These are phyloP conservation scores for Penicillium coprophilum DNA, from an alignment of 495 filamentous ascomycete genomes.

Conservation along the genomic window DNA sequence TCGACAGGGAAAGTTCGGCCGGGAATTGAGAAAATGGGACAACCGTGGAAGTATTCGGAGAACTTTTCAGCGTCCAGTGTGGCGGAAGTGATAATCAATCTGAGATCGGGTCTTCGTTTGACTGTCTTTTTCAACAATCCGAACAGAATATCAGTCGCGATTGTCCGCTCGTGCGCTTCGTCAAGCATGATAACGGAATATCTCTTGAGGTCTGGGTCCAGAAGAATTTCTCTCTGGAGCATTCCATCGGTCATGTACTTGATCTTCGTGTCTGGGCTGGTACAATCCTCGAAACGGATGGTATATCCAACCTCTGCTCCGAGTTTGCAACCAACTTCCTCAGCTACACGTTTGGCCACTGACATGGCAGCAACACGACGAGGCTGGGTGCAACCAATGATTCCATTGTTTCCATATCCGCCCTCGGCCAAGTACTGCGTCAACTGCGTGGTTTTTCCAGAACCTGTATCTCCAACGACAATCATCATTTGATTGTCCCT, in stretches of 20 bases:
- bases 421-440: constrained; percentile 94
- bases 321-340: constrained; percentile 90
- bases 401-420: constrained; percentile 83
- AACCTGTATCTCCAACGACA: constrained; percentile 96
- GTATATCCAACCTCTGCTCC: constrained; percentile 96
- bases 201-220: constrained; percentile 81
- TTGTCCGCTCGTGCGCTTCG: constrained; percentile 96
- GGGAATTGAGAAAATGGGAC: constrained; percentile 94
- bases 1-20: constrained; percentile 94
- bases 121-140: constrained; percentile 92
- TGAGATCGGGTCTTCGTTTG: constrained; percentile 80
- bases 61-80: constrained; percentile 98
- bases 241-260: constrained; percentile 99
- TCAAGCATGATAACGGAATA: constrained; percentile 99
- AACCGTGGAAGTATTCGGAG: constrained; percentile 89
- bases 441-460: constrained; percentile 95
- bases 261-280: constrained; percentile 85
- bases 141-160: constrained; percentile 93
- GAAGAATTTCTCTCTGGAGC: constrained; percentile 89
- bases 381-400: constrained; percentile 97
- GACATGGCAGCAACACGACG: constrained; percentile 97
- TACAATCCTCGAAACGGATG: constrained; percentile 96
- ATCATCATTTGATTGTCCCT: constrained; percentile 86
- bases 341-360: constrained; percentile 92
- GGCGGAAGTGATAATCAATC: constrained; percentile 93